Percentiles rank a stretch among this genome's conserved stretches.
These are phyloP conservation scores for Penicillium freii DNA, from an alignment of 2,329 filamentous ascomycete genomes.

Conservation along the genomic window DNA sequence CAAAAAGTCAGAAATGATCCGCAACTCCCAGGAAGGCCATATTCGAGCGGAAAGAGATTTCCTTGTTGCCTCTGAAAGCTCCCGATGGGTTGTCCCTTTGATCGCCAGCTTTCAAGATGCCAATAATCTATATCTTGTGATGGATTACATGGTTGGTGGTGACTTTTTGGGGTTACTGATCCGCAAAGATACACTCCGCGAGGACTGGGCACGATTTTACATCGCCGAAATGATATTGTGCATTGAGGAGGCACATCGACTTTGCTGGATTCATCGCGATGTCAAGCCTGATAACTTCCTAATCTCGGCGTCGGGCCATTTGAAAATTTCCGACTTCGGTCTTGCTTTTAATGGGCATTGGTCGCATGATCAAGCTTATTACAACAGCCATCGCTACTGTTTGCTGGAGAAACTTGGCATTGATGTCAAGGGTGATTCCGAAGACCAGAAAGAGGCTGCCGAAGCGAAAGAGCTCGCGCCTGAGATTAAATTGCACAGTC, in stretches of 20 bases:
- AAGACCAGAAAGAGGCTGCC: constrained; percentile 61
- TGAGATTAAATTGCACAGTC: constrained; percentile 20
- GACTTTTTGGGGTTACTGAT: constrained; percentile 88
- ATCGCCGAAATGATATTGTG: constrained; percentile 94
- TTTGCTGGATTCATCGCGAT: constrained; percentile 91
- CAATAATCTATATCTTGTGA: constrained; percentile 82
- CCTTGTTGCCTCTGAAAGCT: constrained; percentile 82
- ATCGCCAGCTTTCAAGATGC: constrained; percentile 86
- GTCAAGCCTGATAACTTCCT: constrained; percentile 98
- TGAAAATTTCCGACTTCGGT: constrained; percentile 96
- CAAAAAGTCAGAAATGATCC: constrained; percentile 87
- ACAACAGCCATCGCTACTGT: constrained; percentile 75
- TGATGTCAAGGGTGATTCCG: constrained; percentile 67
- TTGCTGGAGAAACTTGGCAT: constrained; percentile 76
- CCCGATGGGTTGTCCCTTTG: constrained; percentile 84
- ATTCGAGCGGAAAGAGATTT: constrained; percentile 89
- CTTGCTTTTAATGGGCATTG: constrained; percentile 94
- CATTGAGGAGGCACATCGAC: constrained; percentile 84
- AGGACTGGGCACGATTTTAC: constrained; percentile 79
- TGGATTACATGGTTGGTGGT: constrained; percentile 97
- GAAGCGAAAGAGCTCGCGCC: constrained; percentile 23
- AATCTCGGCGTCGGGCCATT: constrained; percentile 79
- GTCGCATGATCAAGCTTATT: constrained; percentile 86
- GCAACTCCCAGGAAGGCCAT: constrained; percentile 88
- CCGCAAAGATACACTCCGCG: constrained; percentile 77